A percentile compares a stretch with the other conserved stretches of the same genome.
Conservation (phyloP, 2,329 filamentous ascomycete genomes). For the Arthrobotrys megalospora region DNA sequence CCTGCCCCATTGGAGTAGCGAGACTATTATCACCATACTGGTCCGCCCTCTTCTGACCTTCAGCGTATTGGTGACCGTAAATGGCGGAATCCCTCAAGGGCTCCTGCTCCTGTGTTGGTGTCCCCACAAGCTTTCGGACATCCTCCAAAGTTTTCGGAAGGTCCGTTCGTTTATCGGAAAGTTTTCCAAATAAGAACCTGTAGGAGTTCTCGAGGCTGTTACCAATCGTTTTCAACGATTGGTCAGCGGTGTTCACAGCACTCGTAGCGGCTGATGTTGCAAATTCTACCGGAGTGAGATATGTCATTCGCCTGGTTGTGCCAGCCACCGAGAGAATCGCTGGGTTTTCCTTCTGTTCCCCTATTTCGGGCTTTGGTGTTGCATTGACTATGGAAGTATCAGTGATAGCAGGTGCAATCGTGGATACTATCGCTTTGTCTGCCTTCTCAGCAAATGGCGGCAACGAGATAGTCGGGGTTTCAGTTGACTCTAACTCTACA, state of each 20-base stretch:
- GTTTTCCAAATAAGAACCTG: slow-evolving; percentile 89
- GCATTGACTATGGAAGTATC: slow-evolving; percentile 31
- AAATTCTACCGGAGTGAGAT: slow-evolving; percentile 64
- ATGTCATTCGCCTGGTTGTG: slow-evolving; percentile 55
- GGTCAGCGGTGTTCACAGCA: slow-evolving; percentile 83
- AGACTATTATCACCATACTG: neutral
- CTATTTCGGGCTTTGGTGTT: neutral
- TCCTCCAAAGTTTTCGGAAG: slow-evolving; percentile 92
- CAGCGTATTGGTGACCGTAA: neutral
- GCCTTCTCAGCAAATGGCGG: neutral
- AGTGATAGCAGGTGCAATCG: slow-evolving; percentile 5
- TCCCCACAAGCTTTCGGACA: slow-evolving; percentile 87
- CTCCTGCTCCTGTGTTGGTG: slow-evolving; percentile 71
- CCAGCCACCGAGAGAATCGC: neutral
- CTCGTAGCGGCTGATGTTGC: slow-evolving; percentile 61
- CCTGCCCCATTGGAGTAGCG: neutral
- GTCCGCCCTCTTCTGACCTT: neutral
- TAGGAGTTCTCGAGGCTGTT: slow-evolving; percentile 92
- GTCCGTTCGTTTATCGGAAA: slow-evolving; percentile 77
- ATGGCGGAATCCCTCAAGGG: neutral
- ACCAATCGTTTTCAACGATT: slow-evolving; percentile 91
- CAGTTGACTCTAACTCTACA: neutral
- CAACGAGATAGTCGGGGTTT: neutral
- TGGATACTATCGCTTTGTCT: neutral
- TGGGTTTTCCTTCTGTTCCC: neutral